Percentiles rank a stretch among this genome's conserved stretches.
Conservation (phyloP, 2,329 filamentous ascomycete genomes). For the Ophiostoma ips region DNA sequence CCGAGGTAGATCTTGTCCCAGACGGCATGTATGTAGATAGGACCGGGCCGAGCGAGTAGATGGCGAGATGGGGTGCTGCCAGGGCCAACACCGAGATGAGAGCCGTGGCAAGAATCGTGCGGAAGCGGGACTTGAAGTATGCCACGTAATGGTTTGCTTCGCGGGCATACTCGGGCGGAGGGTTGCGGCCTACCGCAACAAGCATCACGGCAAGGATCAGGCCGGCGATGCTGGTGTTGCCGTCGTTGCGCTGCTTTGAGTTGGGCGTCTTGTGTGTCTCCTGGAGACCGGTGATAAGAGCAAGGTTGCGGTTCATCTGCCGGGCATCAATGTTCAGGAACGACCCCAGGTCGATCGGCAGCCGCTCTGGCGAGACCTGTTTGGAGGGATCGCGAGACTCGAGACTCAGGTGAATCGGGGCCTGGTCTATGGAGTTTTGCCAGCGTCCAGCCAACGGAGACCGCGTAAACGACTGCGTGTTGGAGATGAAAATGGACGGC, state of each 20-base stretch:
- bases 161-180: neutral
- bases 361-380: slow-evolving; percentile 24
- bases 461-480: slow-evolving; percentile 26
- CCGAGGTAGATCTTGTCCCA: neutral
- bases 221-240: neutral
- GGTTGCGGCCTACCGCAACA: neutral
- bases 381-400: slow-evolving; percentile 27
- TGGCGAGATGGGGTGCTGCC: neutral
- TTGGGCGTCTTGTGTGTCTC: slow-evolving; percentile 8
- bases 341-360: slow-evolving; percentile 34
- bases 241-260: neutral
- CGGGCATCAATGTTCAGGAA: slow-evolving; percentile 37
- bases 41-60: neutral
- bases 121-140: neutral
- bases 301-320: slow-evolving; percentile 39
- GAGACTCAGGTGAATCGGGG: slow-evolving; percentile 33
- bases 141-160: neutral
- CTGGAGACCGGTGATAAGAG: slow-evolving; percentile 30
- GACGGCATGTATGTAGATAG: neutral
- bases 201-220: neutral
- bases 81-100: neutral
- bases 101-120: neutral
- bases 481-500: slow-evolving; percentile 34
- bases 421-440: slow-evolving; percentile 25
- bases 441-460: slow-evolving; percentile 19